Base-by-base conservation (phyloP, 2,329 filamentous ascomycete species). In the Trichothecium sympodiale region DNA sequence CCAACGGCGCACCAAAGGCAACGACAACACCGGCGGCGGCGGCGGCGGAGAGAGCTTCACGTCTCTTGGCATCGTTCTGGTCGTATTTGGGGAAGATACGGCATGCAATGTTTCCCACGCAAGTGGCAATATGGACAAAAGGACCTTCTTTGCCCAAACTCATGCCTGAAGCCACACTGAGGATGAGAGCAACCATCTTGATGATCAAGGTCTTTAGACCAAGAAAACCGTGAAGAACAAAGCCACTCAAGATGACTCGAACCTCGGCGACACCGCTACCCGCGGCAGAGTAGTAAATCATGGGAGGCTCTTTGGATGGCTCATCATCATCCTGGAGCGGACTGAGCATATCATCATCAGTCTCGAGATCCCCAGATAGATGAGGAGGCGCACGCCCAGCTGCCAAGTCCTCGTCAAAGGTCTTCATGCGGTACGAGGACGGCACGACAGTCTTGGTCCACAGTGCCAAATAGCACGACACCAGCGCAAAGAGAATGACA, bases 191-290 rank as follows among this genome's bases (percentile, higher is more conserved):
- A 13, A 83, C 49, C 1, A 84, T 83, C 55, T 98, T 98, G 60
- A 94, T 73, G 5, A 89, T 58, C 20, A 98, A 68, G 0, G 91
- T 96, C 52, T 82, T 83, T 28, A 94, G 58, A 47, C 91, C 91
- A 7, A 98, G 71, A 53, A 96, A 96, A 2, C 91, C 89, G 65
- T 96, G 91, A 37, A 98, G 66, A 37, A 98, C 89, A 51, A 96
- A 98, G 5, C 91, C 91, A 49, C 87, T 95, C n/a, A 96, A 73
- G 39, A 96, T 96, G 40, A 96, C 91, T 44, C 91, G 88, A 38
- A 96, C 89, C 61, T 98, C 91, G 6, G 91, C 91, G 10, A 98
- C 91, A 48, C 91, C 91, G 59, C 87, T 94, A 33, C 91, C 91
- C 29, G 89, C 89, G 39, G 89, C 91, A 7, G 91, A 88, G 56